Percentiles rank a stretch among this genome's conserved stretches.
Conservation (phyloP, 345 rosid species). For the Hevea brasiliensis region DNA sequence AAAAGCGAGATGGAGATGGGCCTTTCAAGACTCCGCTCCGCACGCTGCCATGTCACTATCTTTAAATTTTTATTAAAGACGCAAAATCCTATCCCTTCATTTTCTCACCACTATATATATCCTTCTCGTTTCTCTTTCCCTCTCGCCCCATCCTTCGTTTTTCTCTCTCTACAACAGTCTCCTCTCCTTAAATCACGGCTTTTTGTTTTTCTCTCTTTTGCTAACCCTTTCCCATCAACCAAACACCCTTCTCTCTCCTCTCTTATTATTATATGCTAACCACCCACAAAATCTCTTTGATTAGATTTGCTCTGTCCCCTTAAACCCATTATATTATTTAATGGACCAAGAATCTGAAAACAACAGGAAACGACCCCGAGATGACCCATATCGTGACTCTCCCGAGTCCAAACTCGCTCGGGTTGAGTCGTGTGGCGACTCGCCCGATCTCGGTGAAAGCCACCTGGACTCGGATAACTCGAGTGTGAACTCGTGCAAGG, state of each 20-base stretch:
- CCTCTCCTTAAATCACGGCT: background rate
- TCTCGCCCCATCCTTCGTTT: conserved; percentile 9
- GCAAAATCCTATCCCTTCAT: conserved; percentile 6
- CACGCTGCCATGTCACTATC: conserved; percentile 47
- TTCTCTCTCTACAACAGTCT: conserved; percentile 37
- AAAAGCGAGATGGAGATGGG: conserved; percentile 19
- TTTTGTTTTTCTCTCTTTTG: no score
- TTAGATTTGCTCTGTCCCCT: background rate
- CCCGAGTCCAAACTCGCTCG: conserved; percentile 33
- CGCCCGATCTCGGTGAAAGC: background rate
- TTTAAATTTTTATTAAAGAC: background rate
- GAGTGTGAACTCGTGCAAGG: background rate
- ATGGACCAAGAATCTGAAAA: conserved; percentile 16
- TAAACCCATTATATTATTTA: background rate
- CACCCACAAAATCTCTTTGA: background rate
- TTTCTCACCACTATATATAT: conserved; percentile 39
- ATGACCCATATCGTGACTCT: conserved; percentile 21
- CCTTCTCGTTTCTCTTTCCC: conserved; percentile 23
- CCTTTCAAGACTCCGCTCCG: conserved; percentile 24
- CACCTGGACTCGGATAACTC: background rate
- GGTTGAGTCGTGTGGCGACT: background rate
- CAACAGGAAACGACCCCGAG: conserved; percentile 32
- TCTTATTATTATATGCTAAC: background rate
- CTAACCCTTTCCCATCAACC: background rate
- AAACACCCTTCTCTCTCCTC: conserved; percentile 12